phyloP scores from a whole-genome alignment of 768 basidiomycete genomes.

The Sarcomyxa edulis region DNA sequence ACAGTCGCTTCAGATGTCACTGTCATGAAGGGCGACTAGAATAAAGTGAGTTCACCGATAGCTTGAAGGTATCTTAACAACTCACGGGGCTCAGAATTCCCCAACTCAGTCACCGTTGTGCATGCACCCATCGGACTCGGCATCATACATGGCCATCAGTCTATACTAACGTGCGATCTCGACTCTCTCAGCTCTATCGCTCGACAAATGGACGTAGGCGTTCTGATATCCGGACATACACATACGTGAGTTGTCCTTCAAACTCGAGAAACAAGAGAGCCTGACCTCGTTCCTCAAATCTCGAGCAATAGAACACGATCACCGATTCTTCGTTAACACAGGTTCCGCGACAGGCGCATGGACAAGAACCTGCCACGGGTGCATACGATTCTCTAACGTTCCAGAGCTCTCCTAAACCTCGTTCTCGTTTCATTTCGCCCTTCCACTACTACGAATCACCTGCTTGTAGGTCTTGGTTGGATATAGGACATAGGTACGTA shows the following conservation, averaged over 20 bases:
- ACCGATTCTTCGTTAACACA: conserved; percentile 92
- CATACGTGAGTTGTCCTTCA: conserved; percentile 80
- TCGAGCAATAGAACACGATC: conserved; percentile 88
- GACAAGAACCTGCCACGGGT: too few species aligned
- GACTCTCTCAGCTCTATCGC: too few species aligned
- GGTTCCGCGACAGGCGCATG: conserved; percentile 94
- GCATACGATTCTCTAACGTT: too few species aligned
- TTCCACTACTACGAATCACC: too few species aligned
- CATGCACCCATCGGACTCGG: conserved; percentile 88
- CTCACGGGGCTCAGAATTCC: conserved; percentile 53
- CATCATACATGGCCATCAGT: conserved; percentile 89
- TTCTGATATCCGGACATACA: conserved; percentile 90
- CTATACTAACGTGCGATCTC: conserved; percentile 83
- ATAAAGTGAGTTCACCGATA: conserved; percentile 86
- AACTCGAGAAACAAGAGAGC: too few species aligned
- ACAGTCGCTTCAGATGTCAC: conserved; percentile 89
- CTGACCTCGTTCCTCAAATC: too few species aligned
- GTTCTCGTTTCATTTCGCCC: too few species aligned
- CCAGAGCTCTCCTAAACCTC: too few species aligned
- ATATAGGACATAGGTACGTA: too few species aligned
- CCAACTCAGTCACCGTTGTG: conserved; percentile 70
- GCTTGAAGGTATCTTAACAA: neutral
- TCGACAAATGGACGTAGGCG: conserved; percentile 97
- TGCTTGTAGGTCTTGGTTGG: too few species aligned
- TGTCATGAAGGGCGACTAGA: conserved; percentile 90